These are phyloP conservation scores for Aspergillus spinulosporus DNA, from an alignment of 2,329 filamentous ascomycete genomes.

Conservation along the genomic window DNA sequence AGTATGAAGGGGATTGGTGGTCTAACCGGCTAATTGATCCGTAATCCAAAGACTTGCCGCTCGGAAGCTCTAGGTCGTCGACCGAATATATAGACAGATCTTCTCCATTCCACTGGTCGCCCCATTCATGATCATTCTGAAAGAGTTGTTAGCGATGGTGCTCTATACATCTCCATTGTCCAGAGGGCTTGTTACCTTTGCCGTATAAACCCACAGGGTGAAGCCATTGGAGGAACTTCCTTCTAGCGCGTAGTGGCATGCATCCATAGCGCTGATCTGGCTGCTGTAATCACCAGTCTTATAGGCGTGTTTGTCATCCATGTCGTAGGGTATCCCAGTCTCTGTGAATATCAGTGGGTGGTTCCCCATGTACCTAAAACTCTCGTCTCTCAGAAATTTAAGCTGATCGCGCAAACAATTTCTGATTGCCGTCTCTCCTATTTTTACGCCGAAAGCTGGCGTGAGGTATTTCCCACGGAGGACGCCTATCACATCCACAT, in stretches of 20 bases:
- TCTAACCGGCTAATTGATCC: slow-evolving; percentile 40
- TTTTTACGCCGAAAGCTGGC: slow-evolving; percentile 86
- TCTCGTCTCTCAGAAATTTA: slow-evolving; percentile 78
- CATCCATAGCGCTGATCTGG: slow-evolving; percentile 89
- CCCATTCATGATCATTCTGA: slow-evolving; percentile 81
- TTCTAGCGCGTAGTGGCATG: slow-evolving; percentile 91
- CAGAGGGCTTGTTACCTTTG: slow-evolving; percentile 52
- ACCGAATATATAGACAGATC: slow-evolving; percentile 86
- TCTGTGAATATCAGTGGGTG: slow-evolving; percentile 90
- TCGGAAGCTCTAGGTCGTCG: slow-evolving; percentile 68
- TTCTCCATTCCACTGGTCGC: slow-evolving; percentile 97
- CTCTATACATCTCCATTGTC: background rate
- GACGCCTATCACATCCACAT: slow-evolving; percentile 91
- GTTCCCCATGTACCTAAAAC: slow-evolving; percentile 80
- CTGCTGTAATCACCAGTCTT: slow-evolving; percentile 93
- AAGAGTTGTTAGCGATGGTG: slow-evolving; percentile 1
- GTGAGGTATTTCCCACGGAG: slow-evolving; percentile 84
- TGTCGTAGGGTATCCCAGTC: slow-evolving; percentile 97
- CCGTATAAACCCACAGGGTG: slow-evolving; percentile 84
- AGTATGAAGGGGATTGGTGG: slow-evolving; percentile 54
- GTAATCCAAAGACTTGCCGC: slow-evolving; percentile 36
- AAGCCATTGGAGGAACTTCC: slow-evolving; percentile 81
- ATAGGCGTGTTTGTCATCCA: slow-evolving; percentile 96
- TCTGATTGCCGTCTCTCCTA: slow-evolving; percentile 89
- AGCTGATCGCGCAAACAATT: slow-evolving; percentile 92